Evolutionary conservation across 768 basidiomycete species (phyloP).

Genomic region (Tulasnella sp.): DNA sequence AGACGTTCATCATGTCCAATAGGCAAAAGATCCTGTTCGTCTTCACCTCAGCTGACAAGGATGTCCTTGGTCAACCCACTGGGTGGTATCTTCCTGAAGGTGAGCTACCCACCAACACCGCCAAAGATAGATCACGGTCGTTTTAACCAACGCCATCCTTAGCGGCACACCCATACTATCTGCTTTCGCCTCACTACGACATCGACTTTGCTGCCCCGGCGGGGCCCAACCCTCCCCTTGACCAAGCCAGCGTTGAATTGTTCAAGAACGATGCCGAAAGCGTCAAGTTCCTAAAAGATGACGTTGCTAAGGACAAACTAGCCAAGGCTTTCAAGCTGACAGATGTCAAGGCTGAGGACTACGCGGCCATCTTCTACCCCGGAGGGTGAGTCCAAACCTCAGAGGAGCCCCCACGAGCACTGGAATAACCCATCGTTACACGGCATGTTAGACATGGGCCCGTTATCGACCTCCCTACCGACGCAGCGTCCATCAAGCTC

Average conservation of each 20-base stretch:
- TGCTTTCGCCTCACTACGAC: constrained; percentile 48
- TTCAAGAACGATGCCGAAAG: constrained; percentile 54
- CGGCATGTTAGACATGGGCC: constrained; percentile 53
- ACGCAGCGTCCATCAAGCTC: constrained; percentile 56
- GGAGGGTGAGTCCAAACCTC: constrained; percentile 50
- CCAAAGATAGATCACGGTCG: neutral
- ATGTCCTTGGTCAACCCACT: constrained; percentile 40
- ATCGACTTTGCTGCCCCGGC: constrained; percentile 60
- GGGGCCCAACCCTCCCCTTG: constrained; percentile 69
- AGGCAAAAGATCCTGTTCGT: constrained; percentile 57
- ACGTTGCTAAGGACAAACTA: constrained; percentile 52
- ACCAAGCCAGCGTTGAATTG: constrained; percentile 52
- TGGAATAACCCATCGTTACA: neutral
- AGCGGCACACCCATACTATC: constrained; percentile 67
- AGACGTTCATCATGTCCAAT: constrained; percentile 3
- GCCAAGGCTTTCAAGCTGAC: constrained; percentile 56
- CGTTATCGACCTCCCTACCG: constrained; percentile 62
- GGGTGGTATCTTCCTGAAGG: constrained; percentile 64
- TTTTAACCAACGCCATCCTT: neutral
- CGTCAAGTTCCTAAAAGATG: constrained; percentile 58
- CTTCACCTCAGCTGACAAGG: constrained; percentile 63
- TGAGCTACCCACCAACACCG: neutral
- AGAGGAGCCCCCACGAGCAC: neutral
- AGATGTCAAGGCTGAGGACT: constrained; percentile 57
- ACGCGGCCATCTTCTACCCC: constrained; percentile 71